Base-by-base conservation (phyloP, 2,329 filamentous ascomycete species). In the Aspergillaceae sp. region DNA sequence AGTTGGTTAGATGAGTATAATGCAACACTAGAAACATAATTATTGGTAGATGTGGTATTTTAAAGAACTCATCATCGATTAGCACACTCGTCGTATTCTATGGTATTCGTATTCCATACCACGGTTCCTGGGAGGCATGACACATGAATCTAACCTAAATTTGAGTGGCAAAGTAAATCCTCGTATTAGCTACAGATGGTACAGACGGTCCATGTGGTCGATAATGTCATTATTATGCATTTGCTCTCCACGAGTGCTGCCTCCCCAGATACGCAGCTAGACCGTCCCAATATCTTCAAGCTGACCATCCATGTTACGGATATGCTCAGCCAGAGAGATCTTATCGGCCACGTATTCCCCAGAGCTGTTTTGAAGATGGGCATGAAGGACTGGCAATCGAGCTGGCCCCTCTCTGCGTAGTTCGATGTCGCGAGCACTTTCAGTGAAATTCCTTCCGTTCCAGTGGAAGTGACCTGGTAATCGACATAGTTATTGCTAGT, bases 271-370 rank as follows among this genome's bases (percentile, higher is more conserved):
- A 34, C 33, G 7, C 33, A 10, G 5, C 4, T 34, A 36, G 9
- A 36, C 10, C 34, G 3, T 9, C 10, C 34, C 34, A 36, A 36
- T 36, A 36, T 36, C n/a, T 36, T 36, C 34, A n/a, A 52, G 45
- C 29, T 50, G 46, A 1, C 52, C 52, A 41, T 55, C 42, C 27
- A 50, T 46, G 27, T 55, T 55, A 3, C 42, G 41, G 27, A 55
- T 51, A 38, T 48, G 45, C 34, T 46, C 38, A 4, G 45, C 40
- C 5, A 55, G 44, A 28, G 48, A 40, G 9, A 47, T 32, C 1
- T 53, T 35, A 34, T 33, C 42, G 1, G 37, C 1, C 6, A 50
- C 35, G 33, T 44, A 53, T 6, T 48, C 32, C 1, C 52, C 52
- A 2, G 44, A 45, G 4, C 19, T 32, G 27, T 49, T 48, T 7